Conservation (phyloP, 2,329 filamentous ascomycete genomes). For the Fusarium sp. region DNA sequence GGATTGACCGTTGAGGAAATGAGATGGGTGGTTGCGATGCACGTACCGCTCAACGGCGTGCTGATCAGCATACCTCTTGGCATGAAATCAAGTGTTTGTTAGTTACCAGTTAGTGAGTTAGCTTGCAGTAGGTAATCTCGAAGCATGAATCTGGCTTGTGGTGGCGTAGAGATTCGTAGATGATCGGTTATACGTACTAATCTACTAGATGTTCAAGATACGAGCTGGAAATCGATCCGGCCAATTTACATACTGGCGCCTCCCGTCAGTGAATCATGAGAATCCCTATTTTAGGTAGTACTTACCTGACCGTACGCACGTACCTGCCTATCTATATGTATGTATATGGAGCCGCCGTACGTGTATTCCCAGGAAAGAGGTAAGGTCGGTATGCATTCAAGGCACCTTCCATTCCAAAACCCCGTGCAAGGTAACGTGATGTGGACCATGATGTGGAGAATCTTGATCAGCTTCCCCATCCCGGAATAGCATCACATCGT, state of each 20-base stretch:
- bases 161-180: not conserved
- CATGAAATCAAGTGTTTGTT: not conserved
- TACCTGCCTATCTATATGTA: not conserved
- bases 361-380: conserved; percentile 8
- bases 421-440: conserved; percentile 37
- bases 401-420: conserved; percentile 22
- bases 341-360: not conserved
- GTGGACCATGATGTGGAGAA: conserved; percentile 21
- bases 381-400: conserved; percentile 10
- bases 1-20: conserved; percentile 25
- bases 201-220: not conserved
- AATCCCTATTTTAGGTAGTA: not conserved
- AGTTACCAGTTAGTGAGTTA: not conserved
- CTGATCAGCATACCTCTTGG: conserved; percentile 13
- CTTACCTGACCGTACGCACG: not conserved
- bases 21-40: conserved; percentile 19
- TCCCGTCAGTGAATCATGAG: not conserved
- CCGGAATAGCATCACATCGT: conserved; percentile 16
- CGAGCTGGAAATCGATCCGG: not conserved
- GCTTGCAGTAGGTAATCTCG: not conserved
- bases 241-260: not conserved
- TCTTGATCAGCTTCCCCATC: conserved; percentile 4
- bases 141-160: not conserved
- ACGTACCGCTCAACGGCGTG: conserved; percentile 31
- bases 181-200: not conserved